phyloP scores from a whole-genome alignment of 2,329 filamentous ascomycete species.

The Fonsecaea monophora region DNA sequence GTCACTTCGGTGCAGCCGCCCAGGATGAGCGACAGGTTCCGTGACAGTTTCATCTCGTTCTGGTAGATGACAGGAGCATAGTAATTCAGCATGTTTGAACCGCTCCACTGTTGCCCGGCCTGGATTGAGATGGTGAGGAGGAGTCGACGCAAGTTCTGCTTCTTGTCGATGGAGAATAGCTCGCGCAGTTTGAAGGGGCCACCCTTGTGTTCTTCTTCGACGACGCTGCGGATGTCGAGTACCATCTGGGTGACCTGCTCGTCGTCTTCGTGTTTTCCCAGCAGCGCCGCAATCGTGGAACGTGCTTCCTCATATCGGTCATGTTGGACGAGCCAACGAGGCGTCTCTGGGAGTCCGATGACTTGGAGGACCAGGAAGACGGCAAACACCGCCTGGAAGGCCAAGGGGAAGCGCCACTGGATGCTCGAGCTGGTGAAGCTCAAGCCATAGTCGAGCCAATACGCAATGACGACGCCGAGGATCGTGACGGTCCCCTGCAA shows the following conservation, averaged over 20 bases:
- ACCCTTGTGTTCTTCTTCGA: too few species aligned
- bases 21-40: slow-evolving; percentile 31
- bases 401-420: slow-evolving; percentile 33
- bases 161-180: slow-evolving; percentile 64
- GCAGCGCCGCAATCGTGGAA: too few species aligned
- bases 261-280: too few species aligned
- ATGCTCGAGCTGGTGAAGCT: slow-evolving; percentile 6
- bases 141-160: slow-evolving; percentile 63
- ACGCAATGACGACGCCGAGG: background rate
- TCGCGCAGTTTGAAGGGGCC: slow-evolving; percentile 55
- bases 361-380: slow-evolving; percentile 53
- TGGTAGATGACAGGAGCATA: slow-evolving; percentile 34
- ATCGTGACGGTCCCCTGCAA: too few species aligned
- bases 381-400: slow-evolving; percentile 46
- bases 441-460: slow-evolving; percentile 23
- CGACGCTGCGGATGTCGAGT: too few species aligned
- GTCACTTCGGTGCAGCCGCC: slow-evolving; percentile 31
- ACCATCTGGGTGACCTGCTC: too few species aligned
- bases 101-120: slow-evolving; percentile 59
- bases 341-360: slow-evolving; percentile 50
- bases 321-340: slow-evolving; percentile 47
- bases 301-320: slow-evolving; percentile 35
- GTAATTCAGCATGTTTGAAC: slow-evolving; percentile 43
- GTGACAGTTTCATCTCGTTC: slow-evolving; percentile 30
- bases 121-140: slow-evolving; percentile 64